Base-by-base conservation (phyloP, 768 basidiomycete genomes). In the Xerocomus potaroensis region DNA sequence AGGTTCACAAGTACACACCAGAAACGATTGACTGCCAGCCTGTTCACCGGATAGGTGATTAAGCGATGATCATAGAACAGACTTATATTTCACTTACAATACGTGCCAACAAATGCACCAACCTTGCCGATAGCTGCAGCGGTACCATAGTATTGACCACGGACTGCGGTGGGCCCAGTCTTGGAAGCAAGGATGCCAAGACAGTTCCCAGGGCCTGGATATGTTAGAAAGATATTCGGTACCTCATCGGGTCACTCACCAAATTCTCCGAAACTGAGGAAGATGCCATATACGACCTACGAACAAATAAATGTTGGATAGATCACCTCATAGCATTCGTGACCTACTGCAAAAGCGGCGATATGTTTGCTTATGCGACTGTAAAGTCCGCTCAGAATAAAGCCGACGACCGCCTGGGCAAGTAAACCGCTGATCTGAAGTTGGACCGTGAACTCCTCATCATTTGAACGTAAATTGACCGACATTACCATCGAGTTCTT, bases 321-420 rank as follows among this genome's bases (percentile, higher is more conserved):
- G n/a, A 8, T n/a, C 9, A 16, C 5, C 12, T 21, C 21, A 18
- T 29, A 8, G 14, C 16, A 35, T 32, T 18, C 19, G 24, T 14
- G 22, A 66, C 78, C 55, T 51, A 83, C 84, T 24, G 87, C 84
- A 51, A 90, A 92, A 7, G 73, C 88, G n/a, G 67, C 87, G 42
- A 91, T 74, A 50, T 88, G 73, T 4, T 70, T 58, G 11, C 76
- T 76, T 44, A 92, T 71, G 67, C 72, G 69, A 21, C 50, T 58
- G 67, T 94, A 96, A 16, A 81, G 69, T 1, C 90, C 94, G 51
- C 87, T 87, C 84, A 97, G 89, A 64, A 91, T 79, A 69, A 96
- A 96, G 6, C 94, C 89, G 39, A 88, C 70, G 51, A 87, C 41
- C 2, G 85, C 82, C 63, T 91, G 88, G 21, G 66, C 55, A 22